Evolutionary conservation across 2,329 filamentous ascomycete genomes (phyloP), one percentile per base, ranked within the genome.

Genomic region (Scortechinia acanthostroma): DNA sequence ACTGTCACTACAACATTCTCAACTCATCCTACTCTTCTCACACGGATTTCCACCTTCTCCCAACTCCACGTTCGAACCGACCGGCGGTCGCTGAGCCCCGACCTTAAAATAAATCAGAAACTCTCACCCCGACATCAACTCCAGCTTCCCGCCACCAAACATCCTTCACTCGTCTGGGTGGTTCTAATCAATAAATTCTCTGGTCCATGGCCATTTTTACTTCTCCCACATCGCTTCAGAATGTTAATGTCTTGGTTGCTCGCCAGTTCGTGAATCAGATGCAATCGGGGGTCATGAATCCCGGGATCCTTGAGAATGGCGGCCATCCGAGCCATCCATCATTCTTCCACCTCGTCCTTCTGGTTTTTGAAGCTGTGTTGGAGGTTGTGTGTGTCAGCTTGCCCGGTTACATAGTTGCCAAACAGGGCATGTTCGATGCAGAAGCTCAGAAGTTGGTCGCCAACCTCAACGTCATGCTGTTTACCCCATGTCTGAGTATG

Each of bases 361-460:
- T 95, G 48, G 91, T 97, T 53, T 95, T 95, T 57, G 91, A 95
- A 66, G 93, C 93, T 10, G 91, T 96, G 21, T 73, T 96, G 57
- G 90, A 96, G 60, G 91, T 97, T 20, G 86, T 98, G 43, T 97
- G 91, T 60, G 91, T 98, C 61, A 91, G 87, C 62, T 67, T 96
- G 53, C 93, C 93, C 0, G 93, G 93, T 21, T 98, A 96, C 66
- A 85, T 98, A 51, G 82, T 96, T 45, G 93, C 93, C 13, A 75
- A 86, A 30, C 75, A 89, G 55, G 93, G 93, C 60, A 87, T 95
- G 68, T 97, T 98, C 65, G 89, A 95, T 65, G 89, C 88, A 51
- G 90, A 95, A 44, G 88, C 91, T 62, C 93, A 98, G 64, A 97
- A 96, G 65, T 94, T 98, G 59, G 74, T 96, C 43, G 91, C 93